Conservation (phyloP, 768 basidiomycete species). For the Podaxis rugospora region DNA sequence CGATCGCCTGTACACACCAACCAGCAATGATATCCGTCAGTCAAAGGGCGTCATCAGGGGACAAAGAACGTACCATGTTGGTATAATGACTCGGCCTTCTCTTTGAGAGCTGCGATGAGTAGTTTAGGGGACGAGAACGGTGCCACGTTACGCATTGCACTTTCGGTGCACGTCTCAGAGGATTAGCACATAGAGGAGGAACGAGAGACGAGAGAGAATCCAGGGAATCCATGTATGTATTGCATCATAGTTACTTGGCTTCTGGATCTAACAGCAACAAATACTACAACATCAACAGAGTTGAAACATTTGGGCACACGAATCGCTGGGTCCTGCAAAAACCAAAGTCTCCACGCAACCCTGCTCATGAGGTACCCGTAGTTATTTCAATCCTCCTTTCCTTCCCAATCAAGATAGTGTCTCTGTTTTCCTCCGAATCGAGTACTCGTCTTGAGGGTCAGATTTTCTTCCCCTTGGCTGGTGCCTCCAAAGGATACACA, state of each 20-base stretch:
- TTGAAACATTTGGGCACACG: too few relatives aligned
- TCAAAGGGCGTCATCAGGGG: constrained; percentile 3
- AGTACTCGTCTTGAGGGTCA: too few relatives aligned
- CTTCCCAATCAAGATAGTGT: too few relatives aligned
- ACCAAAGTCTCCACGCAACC: too few relatives aligned
- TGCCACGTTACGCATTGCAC: constrained; percentile 23
- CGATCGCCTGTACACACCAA: constrained; percentile 34
- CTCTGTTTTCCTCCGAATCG: too few relatives aligned
- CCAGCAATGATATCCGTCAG: background rate
- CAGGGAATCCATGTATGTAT: too few relatives aligned
- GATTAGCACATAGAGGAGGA: background rate
- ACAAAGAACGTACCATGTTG: constrained; percentile 35
- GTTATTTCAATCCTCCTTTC: too few relatives aligned
- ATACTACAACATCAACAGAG: background rate
- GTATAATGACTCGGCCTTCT: constrained; percentile 40
- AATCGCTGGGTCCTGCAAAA: too few relatives aligned
- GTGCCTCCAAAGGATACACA: too few relatives aligned
- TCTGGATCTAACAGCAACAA: background rate
- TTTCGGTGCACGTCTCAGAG: background rate
- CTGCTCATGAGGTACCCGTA: too few relatives aligned
- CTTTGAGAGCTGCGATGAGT: constrained; percentile 41
- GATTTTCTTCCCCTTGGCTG: too few relatives aligned
- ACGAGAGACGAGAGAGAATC: background rate
- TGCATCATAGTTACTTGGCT: background rate
- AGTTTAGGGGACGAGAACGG: constrained; percentile 32